Percentiles rank a stretch among this genome's conserved stretches.
phyloP scores from a whole-genome alignment of 2,329 filamentous ascomycete species.

The Aurifilum marmelostoma region DNA sequence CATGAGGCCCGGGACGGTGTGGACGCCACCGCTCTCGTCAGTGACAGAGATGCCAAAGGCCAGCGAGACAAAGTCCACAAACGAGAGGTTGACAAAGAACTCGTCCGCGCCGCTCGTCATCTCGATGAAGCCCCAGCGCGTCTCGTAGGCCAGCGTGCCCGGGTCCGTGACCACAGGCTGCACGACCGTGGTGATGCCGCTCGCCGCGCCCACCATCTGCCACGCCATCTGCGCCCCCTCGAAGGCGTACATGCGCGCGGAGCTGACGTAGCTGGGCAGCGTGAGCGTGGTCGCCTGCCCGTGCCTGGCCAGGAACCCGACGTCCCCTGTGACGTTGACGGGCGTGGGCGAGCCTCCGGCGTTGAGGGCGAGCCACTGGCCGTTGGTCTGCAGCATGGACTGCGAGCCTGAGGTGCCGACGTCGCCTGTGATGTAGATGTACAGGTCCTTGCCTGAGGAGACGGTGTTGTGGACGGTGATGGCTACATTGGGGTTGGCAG shows the following conservation, averaged over 20 bases:
- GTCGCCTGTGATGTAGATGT: neutral
- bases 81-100: constrained; percentile 53
- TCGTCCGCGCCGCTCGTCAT: constrained; percentile 47
- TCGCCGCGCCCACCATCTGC: constrained; percentile 2
- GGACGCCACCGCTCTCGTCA: constrained; percentile 31
- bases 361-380: neutral
- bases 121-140: constrained; percentile 56
- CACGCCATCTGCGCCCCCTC: constrained; percentile 1
- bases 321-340: neutral
- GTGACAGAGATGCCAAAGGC: constrained; percentile 53
- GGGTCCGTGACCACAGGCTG: neutral
- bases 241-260: constrained; percentile 1
- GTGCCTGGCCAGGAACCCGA: neutral
- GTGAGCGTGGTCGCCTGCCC: neutral
- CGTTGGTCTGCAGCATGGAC: constrained; percentile 4
- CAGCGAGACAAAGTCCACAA: constrained; percentile 56
- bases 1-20: constrained; percentile 46
- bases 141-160: constrained; percentile 32
- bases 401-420: neutral
- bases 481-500: constrained; percentile 1
- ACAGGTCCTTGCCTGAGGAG: neutral
- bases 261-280: constrained; percentile 3
- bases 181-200: neutral
- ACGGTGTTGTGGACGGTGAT: constrained; percentile 4
- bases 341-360: neutral